A percentile compares a stretch with the other conserved stretches of the same genome.
Conservation (phyloP, 2,329 filamentous ascomycete species). For the Ambrosiella beaveri region DNA sequence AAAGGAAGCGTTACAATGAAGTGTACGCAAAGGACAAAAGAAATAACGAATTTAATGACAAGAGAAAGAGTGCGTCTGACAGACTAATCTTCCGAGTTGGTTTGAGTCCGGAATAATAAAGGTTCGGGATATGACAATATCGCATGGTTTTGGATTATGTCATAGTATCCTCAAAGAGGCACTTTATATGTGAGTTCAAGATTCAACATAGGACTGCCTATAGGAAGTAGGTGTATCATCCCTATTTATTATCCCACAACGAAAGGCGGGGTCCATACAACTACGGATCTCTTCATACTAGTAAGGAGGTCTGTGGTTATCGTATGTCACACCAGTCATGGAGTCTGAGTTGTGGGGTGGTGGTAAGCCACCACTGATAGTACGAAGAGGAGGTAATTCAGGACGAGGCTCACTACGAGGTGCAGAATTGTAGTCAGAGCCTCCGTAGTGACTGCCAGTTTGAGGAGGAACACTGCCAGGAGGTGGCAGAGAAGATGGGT, state of each 20-base stretch:
- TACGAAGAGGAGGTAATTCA: constrained; percentile 24
- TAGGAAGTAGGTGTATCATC: too few relatives aligned
- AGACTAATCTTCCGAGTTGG: not conserved
- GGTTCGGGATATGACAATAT: constrained; percentile 3
- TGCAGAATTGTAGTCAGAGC: not conserved
- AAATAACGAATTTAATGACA: not conserved
- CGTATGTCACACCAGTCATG: constrained; percentile 51
- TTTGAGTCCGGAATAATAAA: not conserved
- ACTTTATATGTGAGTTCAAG: not conserved
- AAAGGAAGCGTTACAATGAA: not conserved
- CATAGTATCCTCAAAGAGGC: not conserved
- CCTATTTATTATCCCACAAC: too few relatives aligned
- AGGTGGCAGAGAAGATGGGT: constrained; percentile 18
- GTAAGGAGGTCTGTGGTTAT: constrained; percentile 17
- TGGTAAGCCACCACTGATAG: constrained; percentile 29
- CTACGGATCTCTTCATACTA: not conserved
- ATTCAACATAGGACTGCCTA: too few relatives aligned
- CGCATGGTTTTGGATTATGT: not conserved
- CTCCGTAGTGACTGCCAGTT: constrained; percentile 18
- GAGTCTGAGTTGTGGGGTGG: constrained; percentile 33
- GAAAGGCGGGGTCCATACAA: not conserved
- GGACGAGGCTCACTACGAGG: constrained; percentile 23
- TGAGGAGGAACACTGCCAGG: constrained; percentile 16
- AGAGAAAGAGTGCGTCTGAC: not conserved
- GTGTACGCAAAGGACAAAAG: not conserved